Base-by-base conservation (phyloP, 495 filamentous ascomycete genomes). In the Aspergillus funiculosus region DNA sequence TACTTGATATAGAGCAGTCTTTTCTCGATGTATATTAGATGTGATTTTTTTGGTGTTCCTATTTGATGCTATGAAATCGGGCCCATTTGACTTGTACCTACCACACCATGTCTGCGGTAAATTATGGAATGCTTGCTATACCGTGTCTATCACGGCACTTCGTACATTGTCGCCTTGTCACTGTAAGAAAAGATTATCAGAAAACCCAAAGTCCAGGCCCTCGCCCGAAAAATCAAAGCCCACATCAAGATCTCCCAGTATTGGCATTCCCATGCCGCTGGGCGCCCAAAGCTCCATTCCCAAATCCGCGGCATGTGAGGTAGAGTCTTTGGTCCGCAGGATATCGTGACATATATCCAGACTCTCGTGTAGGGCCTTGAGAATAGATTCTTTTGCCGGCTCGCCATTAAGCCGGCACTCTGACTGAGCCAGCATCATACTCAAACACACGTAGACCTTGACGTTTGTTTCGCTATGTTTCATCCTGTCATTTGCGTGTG, bases 381-480 rank as follows among this genome's bases (percentile, higher is more conserved):
- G 38, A 21, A 64, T 48, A 2, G 43, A 48, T 3, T 60, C 35
- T 7, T 67, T 53, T 6, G 39, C 43, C 9, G 58, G 14, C 1
- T 17, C 24, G 9, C 58, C 61, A 0, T 48, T 49, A 15, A 64
- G 57, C 6, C 57, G 59, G 2, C 68, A 66, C 30, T 71, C 63
- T 1, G 51, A 59, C 31, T 73, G 63, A 4, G 64, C 70, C 34
- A 68, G 40, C 25, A 68, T 51, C 64, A 77, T 72, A 40, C 49
- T 60, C 5, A 76, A 30, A 48, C 69, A 75, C 51, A 74, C 56
- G 37, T 73, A 65, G 11, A 42, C 53, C 43, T 77, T 78, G 14
- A 76, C 62, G 44, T 74, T 79, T 1, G 71, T 76, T 39, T 79
- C 75, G 5, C 72, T 73, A 32, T 68, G 51, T 5, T 48, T 48